Base-by-base conservation (phyloP, 2,329 filamentous ascomycete genomes). In the Biscogniauxia sp. region DNA sequence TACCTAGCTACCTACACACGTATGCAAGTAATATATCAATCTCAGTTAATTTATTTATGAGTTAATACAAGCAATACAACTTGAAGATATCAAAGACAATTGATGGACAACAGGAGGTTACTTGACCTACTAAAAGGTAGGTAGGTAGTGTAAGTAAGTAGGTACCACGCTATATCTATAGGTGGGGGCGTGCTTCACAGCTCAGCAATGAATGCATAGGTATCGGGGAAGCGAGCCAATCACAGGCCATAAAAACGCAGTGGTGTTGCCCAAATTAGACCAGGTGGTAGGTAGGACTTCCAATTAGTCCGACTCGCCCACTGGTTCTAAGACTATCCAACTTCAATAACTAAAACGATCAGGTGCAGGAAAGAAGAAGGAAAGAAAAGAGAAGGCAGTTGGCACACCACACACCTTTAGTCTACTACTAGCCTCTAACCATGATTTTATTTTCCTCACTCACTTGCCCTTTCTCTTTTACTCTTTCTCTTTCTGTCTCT, bases 281-380 rank as follows among this genome's bases (percentile, higher is more conserved):
- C 28, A 61, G 58, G 61, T 61, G 59, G 59, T 61, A 63, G 19
- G 61, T 23, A 23, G 5, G 53, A 54, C 57, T 32, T 41, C 32
- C 28, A 51, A 57, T 49, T 51, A 25, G 11, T 50, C 55, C 54
- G 28, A 54, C 28, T 9, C 6, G 53, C 53, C 37, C 11, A 45
- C 37, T n/a, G n/a, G 37, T 45, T 45, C 37, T 13, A 45, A n/a
- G 37, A 15, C 17, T 45, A 17, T 17, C 17, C 37, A n/a, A 45
- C 37, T 45, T 45, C 37, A 45, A 45, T 5, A 45, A 32, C 28
- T 7, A 45, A 45, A 45, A 45, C 37, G 37, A 17, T 45, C 37
- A 45, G 37, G 37, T 45, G 37, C 37, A 45, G 37, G 37, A n/a
- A n/a, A n/a, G 17, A 45, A 45, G 17, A n/a, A 45, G 37, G 15